Conservation (phyloP, 2,329 filamentous ascomycete species). For the Colletotrichum agaves region DNA sequence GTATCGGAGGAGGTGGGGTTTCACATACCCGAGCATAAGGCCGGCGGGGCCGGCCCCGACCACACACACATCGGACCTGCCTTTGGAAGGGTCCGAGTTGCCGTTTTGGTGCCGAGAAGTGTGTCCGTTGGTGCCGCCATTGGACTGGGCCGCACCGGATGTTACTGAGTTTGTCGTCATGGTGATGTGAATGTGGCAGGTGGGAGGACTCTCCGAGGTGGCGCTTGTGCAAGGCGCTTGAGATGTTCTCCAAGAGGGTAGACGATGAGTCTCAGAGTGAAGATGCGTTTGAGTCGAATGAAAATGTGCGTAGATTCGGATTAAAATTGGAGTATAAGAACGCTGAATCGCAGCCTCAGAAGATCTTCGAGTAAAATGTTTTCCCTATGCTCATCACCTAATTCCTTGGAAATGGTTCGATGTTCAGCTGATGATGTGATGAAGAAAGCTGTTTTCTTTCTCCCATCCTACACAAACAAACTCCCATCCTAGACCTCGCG, state of each 20-base stretch:
- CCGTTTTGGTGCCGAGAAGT: not conserved
- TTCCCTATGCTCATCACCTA: not conserved
- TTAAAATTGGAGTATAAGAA: not conserved
- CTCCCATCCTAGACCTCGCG: not conserved
- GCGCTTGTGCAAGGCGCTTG: not conserved
- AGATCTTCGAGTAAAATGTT: not conserved
- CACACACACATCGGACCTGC: conserved; percentile 25
- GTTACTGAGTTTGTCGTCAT: conserved; percentile 20
- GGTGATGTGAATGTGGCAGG: not conserved
- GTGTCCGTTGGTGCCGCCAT: not conserved
- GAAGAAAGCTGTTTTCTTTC: not conserved
- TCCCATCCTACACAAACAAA: not conserved
- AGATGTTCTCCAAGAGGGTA: not conserved
- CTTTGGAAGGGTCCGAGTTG: not conserved
- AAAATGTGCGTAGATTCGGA: not conserved
- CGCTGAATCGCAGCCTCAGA: too few species aligned
- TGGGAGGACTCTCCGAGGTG: not conserved
- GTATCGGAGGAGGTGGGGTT: conserved; percentile 1
- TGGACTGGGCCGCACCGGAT: not conserved
- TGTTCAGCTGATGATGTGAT: conserved; percentile 5
- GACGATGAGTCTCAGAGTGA: not conserved
- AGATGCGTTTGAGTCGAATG: not conserved
- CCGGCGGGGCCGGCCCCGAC: conserved; percentile 30
- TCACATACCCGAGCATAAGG: conserved; percentile 31
- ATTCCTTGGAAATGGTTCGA: conserved; percentile 10